Evolutionary conservation across 2,329 filamentous ascomycete species (phyloP).

Genomic region (Xylaria sp.): DNA sequence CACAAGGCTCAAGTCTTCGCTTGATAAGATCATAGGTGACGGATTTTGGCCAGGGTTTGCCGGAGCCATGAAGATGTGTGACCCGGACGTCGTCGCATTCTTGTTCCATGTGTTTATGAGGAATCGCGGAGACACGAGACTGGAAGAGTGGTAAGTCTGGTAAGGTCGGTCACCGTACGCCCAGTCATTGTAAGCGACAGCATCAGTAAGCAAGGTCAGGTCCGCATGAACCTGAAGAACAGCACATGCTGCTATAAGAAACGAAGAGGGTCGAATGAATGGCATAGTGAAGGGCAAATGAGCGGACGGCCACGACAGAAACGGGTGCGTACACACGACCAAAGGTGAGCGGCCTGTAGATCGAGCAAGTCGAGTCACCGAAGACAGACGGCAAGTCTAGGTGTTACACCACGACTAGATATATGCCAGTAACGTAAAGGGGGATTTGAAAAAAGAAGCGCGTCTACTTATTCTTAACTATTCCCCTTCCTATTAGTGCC

Average conservation of each 20-base stretch:
- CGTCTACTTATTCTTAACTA: slow-evolving; percentile 3
- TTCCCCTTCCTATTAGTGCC: background rate
- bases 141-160: slow-evolving; percentile 41
- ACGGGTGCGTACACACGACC: background rate
- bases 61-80: slow-evolving; percentile 40
- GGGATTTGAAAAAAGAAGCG: background rate
- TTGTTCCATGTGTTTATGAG: slow-evolving; percentile 39
- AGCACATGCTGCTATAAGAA: slow-evolving; percentile 22
- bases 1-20: slow-evolving; percentile 43
- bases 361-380: slow-evolving; percentile 7
- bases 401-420: slow-evolving; percentile 3
- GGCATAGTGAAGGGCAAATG: slow-evolving; percentile 27
- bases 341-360: slow-evolving; percentile 4
- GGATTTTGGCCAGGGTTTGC: slow-evolving; percentile 24
- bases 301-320: slow-evolving; percentile 20
- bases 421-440: slow-evolving; percentile 1
- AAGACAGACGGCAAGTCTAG: background rate
- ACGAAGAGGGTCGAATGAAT: slow-evolving; percentile 22
- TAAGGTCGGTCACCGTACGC: slow-evolving; percentile 39
- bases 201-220: slow-evolving; percentile 34
- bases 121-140: slow-evolving; percentile 38
- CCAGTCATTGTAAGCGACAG: slow-evolving; percentile 37
- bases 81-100: slow-evolving; percentile 31
- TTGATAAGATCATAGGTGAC: slow-evolving; percentile 42
- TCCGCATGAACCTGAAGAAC: slow-evolving; percentile 32